These are phyloP conservation scores for Paraconiothyrium sp. DNA, from an alignment of 2,329 filamentous ascomycete genomes.

Conservation along the genomic window DNA sequence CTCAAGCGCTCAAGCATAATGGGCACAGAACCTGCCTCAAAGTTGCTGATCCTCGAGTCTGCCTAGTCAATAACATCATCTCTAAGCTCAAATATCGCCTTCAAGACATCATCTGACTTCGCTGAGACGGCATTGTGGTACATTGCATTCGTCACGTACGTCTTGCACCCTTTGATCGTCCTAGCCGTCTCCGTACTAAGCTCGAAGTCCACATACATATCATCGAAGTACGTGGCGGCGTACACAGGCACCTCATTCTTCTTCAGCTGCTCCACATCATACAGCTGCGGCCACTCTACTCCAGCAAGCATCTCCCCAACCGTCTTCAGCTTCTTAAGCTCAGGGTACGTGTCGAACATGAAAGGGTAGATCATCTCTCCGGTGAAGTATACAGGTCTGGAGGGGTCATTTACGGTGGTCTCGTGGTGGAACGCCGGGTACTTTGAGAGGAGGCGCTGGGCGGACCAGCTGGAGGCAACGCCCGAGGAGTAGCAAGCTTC, in stretches of 20 bases:
- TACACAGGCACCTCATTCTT: constrained; percentile 87
- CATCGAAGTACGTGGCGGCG: constrained; percentile 82
- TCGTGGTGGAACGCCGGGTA: constrained; percentile 58
- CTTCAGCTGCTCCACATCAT: constrained; percentile 76
- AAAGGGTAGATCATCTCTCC: constrained; percentile 93
- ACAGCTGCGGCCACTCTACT: constrained; percentile 77
- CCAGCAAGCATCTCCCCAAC: constrained; percentile 77
- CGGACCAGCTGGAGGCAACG: constrained; percentile 76
- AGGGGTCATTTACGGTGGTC: constrained; percentile 39
- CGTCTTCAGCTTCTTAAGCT: constrained; percentile 73
- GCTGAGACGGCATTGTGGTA: constrained; percentile 85
- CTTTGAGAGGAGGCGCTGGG: constrained; percentile 68
- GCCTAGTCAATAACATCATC: constrained; percentile 70
- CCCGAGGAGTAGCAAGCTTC: constrained; percentile 87
- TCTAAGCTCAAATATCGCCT: constrained; percentile 77
- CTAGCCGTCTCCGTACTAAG: constrained; percentile 77
- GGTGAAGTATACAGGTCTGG: constrained; percentile 76
- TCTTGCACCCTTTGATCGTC: constrained; percentile 78
- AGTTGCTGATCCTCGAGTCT: background rate
- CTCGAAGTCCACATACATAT: constrained; percentile 90
- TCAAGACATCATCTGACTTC: constrained; percentile 79
- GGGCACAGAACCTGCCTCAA: background rate
- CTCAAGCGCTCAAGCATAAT: constrained; percentile 20
- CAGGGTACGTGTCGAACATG: constrained; percentile 82
- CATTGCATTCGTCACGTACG: constrained; percentile 85